phyloP scores from a whole-genome alignment of 768 basidiomycete genomes.

The Leucogyrophana mollusca region DNA sequence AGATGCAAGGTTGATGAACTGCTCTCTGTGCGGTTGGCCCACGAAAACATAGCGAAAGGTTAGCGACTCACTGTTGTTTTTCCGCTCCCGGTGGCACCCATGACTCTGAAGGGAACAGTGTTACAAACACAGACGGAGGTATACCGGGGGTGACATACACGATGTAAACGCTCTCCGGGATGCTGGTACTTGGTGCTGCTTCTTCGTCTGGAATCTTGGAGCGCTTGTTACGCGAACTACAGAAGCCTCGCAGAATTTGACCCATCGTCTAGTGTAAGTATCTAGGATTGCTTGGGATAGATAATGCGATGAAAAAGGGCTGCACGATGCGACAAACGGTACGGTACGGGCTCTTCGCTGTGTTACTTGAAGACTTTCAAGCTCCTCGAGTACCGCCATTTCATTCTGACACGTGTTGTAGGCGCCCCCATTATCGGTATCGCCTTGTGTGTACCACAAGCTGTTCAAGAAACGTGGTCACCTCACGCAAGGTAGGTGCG shows the following conservation, averaged over 20 bases:
- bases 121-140: constrained; percentile 16
- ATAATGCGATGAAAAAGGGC: too few species aligned
- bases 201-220: constrained; percentile 22
- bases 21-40: constrained; percentile 2
- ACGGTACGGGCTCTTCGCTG: too few species aligned
- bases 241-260: constrained; percentile 23
- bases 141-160: constrained; percentile 17
- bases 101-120: constrained; percentile 25
- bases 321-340: too few species aligned
- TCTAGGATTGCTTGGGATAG: too few species aligned
- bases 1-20: constrained; percentile 38
- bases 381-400: too few species aligned
- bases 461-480: too few species aligned
- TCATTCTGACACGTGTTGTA: too few species aligned
- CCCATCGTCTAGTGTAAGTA: constrained; percentile 21
- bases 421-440: too few species aligned
- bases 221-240: constrained; percentile 10
- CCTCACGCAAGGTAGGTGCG: too few species aligned
- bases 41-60: background rate
- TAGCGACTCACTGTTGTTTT: constrained; percentile 30
- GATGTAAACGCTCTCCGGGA: constrained; percentile 25
- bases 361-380: too few species aligned
- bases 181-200: background rate
- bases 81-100: constrained; percentile 34
- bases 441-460: too few species aligned